Evolutionary conservation across 768 basidiomycete genomes (phyloP), one percentile per base, ranked within the genome.

Genomic region (Naematelia aurantialba): DNA sequence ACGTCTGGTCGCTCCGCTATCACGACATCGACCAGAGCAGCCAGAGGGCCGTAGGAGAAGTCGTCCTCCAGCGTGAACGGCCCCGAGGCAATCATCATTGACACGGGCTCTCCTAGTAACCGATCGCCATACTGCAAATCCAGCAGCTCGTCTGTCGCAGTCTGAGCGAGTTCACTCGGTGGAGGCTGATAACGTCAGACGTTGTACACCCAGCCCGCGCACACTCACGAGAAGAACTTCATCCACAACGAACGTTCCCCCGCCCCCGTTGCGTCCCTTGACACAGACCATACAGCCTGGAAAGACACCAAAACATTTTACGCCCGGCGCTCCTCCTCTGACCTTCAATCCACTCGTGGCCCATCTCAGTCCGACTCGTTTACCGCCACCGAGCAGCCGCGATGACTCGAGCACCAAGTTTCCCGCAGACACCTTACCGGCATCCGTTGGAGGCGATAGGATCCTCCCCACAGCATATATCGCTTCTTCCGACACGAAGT

Each of bases 251-350:
- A 97, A 98, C 79, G 85, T 85, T 2, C 85, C 88, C 4, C 89
- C 92, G 1, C 91, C 89, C 0, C 92, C 91, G 75, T 98, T 98
- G 73, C 83, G 84, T 0, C 96, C 96, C 61, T 85, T 89, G 29
- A 97, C 70, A 0, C 87, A 91, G 1, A 87, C 87, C 52, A 98
- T 84, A 26, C 86, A 86, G 2, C 96, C 96, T 3, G 92, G 91
- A 71, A 93, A 98, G 44, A 98, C 72, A 0, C 89, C 86, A 10
- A 87, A 77, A 0, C 85, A 85, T 14, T 82, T 83, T 10, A 83
- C 79, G 11, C 88, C 89, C 56, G 81, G 81, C 1, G 83, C 82
- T 17, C 72, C 76, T n/a, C 86, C 86, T 39, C 87, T 82, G 1
- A 94, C 81, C 66, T 84, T 85, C 54, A 89, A 79, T 3, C 52